Base-by-base conservation (phyloP, 2,329 filamentous ascomycete genomes). In the Talaromyces rugulosus region DNA sequence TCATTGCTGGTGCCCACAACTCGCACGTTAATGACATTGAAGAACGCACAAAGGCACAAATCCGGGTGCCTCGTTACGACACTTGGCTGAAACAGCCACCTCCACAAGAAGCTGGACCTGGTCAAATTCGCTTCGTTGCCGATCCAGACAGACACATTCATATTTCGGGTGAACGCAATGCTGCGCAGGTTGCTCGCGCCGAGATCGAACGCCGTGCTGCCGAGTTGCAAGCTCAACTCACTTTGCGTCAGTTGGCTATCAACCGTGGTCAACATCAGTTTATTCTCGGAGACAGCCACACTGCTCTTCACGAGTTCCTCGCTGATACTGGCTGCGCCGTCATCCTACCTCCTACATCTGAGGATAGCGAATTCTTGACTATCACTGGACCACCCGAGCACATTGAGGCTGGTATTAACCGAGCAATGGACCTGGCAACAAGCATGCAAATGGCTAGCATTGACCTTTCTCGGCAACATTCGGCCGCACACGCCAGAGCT, bases 241-340 rank as follows among this genome's bases (percentile, higher is more conserved):
- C 89, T 50, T 81, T 95, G 56, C 87, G 95, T 68, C 89, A 96
- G 75, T 81, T 92, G 50, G 85, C 89, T 5, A 91, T 98, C 68
- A 90, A 94, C 75, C 89, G 89, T 65, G 92, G 91, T 56, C 88
- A 92, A 58, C 95, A 98, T 74, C 93, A 96, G 74, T 98, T 97
- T 81, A 95, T 99, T 71, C 88, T 96, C 65, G 94, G 94, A 58
- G 88, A 94, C 64, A 85, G 88, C 64, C 92, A 91, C 64, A 85
- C 90, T 64, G 87, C 91, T 18, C 82, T 91, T 36, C 87, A 97
- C 62, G 87, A 96, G 53, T 97, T 99, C 81, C 87, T 97, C 66
- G 84, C 88, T 53, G 87, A 96, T 71, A 98, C 95, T 62, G 94
- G 94, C 65, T 99, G 95, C 76, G 86, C 90, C 51, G 89, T 98